phyloP scores from a whole-genome alignment of 768 basidiomycete genomes.

The Filobasidium floriforme region DNA sequence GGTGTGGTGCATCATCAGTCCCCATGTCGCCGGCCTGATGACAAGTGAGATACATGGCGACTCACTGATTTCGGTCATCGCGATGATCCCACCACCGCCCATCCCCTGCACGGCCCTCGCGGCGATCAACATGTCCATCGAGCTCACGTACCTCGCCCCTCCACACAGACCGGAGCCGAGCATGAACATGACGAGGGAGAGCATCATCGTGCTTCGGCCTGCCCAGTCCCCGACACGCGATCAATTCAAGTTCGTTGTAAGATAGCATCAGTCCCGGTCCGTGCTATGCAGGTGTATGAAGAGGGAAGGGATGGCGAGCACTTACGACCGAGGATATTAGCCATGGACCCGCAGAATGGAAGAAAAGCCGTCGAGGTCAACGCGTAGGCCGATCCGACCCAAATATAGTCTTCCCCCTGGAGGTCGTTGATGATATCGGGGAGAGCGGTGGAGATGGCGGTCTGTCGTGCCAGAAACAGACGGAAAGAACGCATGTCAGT shows the following conservation, averaged over 20 bases:
- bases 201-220: slow-evolving; percentile 8
- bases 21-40: background rate
- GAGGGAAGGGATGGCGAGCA: background rate
- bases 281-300: background rate
- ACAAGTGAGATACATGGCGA: background rate
- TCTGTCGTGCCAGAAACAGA: background rate
- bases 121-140: slow-evolving; percentile 30
- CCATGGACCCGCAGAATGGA: slow-evolving; percentile 10
- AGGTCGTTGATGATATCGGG: slow-evolving; percentile 16
- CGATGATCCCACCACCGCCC: slow-evolving; percentile 38
- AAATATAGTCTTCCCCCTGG: slow-evolving; percentile 6
- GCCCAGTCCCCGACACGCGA: background rate
- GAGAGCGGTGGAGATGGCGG: slow-evolving; percentile 14
- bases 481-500: background rate
- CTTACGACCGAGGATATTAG: slow-evolving; percentile 12
- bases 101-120: slow-evolving; percentile 34
- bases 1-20: too few species aligned
- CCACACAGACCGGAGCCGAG: slow-evolving; percentile 36
- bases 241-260: too few species aligned
- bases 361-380: slow-evolving; percentile 12
- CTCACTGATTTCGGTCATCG: slow-evolving; percentile 26
- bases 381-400: slow-evolving; percentile 15
- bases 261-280: background rate
- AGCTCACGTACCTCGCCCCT: slow-evolving; percentile 21
- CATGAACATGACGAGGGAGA: slow-evolving; percentile 26